These are phyloP conservation scores for Pinus tabuliformis DNA, from an alignment of 75 land plant species.

Conservation along the genomic window DNA sequence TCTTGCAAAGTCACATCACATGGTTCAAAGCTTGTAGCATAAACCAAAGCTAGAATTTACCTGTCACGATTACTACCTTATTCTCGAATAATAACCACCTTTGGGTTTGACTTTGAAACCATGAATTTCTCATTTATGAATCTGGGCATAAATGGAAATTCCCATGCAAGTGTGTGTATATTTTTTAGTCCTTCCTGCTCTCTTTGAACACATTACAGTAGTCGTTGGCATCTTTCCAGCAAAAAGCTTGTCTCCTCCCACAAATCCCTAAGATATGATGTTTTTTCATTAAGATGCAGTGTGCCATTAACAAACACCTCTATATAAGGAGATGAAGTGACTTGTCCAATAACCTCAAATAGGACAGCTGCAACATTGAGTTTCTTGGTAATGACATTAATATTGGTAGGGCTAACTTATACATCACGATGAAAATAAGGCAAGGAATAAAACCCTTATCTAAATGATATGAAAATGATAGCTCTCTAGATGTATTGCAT, in stretches of 20 bases:
- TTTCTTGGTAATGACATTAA: constrained; percentile 38
- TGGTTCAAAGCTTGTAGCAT: constrained; percentile 91
- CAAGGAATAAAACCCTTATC: neutral
- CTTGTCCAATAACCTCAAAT: constrained; percentile 70
- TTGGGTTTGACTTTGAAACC: constrained; percentile 49
- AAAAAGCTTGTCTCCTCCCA: constrained; percentile 95
- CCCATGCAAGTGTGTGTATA: constrained; percentile 69
- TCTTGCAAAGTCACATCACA: constrained; percentile 79
- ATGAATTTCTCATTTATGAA: constrained; percentile 53
- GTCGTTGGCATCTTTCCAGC: constrained; percentile 70
- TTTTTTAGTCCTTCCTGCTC: constrained; percentile 76
- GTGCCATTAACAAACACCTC: constrained; percentile 63
- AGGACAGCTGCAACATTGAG: constrained; percentile 41
- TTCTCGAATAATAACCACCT: constrained; percentile 87
- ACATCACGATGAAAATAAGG: neutral
- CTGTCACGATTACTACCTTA: constrained; percentile 99
- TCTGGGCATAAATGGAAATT: constrained; percentile 70
- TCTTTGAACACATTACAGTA: constrained; percentile 71
- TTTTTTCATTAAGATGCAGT: constrained; percentile 46
- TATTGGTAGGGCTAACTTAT: constrained; percentile 43
- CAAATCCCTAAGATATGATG: constrained; percentile 64
- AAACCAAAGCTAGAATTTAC: constrained; percentile 92
- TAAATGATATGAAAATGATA: too few relatives aligned
- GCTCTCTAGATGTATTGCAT: neutral
- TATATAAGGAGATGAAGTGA: constrained; percentile 41